Evolutionary conservation across 495 filamentous ascomycete genomes (phyloP), one percentile per base, ranked within the genome.

Genomic region (Neurospora africana): DNA sequence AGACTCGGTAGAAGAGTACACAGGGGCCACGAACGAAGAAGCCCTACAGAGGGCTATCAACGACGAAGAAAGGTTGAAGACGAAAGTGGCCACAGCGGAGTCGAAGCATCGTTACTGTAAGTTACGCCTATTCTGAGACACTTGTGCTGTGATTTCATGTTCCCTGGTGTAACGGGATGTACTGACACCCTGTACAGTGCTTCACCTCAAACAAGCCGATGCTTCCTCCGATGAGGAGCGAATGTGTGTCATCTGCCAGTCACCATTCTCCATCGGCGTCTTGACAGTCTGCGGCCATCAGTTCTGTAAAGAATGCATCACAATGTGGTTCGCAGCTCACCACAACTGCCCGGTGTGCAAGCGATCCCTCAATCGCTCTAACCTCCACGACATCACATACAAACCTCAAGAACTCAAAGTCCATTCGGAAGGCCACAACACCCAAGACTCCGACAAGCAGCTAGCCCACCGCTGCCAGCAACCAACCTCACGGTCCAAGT

Each of bases 241-340:
- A 47, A 87, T 89, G 23, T 97, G 94, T 78, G 85, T 95, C 73
- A 97, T 98, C 74, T 97, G 94, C 78, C 88, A 91, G 71, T 83
- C 84, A 1, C 74, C 81, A 6, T 94, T 97, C 78, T 90, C 91
- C 75, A 81, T 87, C 58, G 95, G 95, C 58, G 90, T 94, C 37
- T 83, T 99, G 76, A 98, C 95, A 2, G 86, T 91, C 3, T 99
- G 95, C 80, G 95, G 95, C 1, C 95, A 99, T 76, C 88, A 91
- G 71, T 98, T 92, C 76, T 98, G 95, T 82, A 91, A 90, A 71
- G 91, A 92, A 39, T 99, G 95, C 79, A 88, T 98, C 37, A 81
- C 82, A 5, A 70, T 87, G 10, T 99, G 95, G 95, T 91, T 90
- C 81, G 81, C 81, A 69, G 82, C 84, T 69, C 76, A 90, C 70